phyloP scores from a whole-genome alignment of 371 early-diverging fungal species.

The Batkoa obscura region DNA sequence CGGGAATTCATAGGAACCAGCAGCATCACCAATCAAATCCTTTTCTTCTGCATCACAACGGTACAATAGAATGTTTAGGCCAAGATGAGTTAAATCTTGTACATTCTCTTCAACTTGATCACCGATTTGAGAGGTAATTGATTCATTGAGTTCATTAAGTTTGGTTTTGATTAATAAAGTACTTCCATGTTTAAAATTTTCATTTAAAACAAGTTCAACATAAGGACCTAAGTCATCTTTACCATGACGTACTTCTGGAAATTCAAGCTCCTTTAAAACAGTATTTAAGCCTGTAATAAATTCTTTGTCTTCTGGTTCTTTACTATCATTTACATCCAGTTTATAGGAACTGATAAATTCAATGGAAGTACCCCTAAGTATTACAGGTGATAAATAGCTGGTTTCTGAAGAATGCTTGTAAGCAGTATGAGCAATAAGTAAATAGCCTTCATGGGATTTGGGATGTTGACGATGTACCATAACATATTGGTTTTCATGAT shows the following conservation, averaged over 20 bases:
- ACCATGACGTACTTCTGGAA: conserved; percentile 22
- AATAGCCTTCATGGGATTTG: conserved; percentile 67
- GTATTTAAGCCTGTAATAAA: conserved; percentile 33
- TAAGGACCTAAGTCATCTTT: conserved; percentile 31
- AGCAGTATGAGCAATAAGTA: conserved; percentile 73
- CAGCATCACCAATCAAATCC: conserved; percentile 38
- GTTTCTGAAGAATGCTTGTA: conserved; percentile 25
- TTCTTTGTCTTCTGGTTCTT: conserved; percentile 12
- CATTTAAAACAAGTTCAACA: conserved; percentile 34
- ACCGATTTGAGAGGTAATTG: conserved; percentile 12
- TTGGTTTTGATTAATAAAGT: conserved; percentile 44
- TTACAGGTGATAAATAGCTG: conserved; percentile 20
- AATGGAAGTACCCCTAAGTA: conserved; percentile 34
- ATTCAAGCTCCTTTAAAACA: conserved; percentile 20
- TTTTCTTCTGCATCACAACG: conserved; percentile 69
- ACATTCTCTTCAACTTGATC: conserved; percentile 21
- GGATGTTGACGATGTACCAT: conserved; percentile 85
- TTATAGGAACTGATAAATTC: conserved; percentile 28
- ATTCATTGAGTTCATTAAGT: background rate
- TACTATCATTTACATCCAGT: conserved; percentile 14
- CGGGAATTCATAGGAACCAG: conserved; percentile 72
- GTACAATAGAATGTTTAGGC: conserved; percentile 66
- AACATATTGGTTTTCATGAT: conserved; percentile 76
- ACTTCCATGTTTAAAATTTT: conserved; percentile 45
- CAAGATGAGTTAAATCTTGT: conserved; percentile 26